A percentile compares a stretch with the other conserved stretches of the same genome.
Conservation (phyloP, 202 grass and related monocot genomes). For the Zizania palustris region DNA sequence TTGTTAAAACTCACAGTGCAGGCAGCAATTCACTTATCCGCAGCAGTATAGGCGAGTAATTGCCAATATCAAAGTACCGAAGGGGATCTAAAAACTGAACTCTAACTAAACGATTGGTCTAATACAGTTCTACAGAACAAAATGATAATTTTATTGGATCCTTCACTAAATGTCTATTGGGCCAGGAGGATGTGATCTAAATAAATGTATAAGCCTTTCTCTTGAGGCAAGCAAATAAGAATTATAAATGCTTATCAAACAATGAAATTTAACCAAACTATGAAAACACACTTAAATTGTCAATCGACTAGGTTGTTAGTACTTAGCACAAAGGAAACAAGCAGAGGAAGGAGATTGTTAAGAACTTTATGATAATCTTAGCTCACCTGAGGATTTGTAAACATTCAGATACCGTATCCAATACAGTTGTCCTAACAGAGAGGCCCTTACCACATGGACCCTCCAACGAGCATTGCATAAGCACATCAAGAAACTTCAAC, state of each 20-base stretch:
- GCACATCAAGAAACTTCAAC: constrained; percentile 71
- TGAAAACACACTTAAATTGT: constrained; percentile 21
- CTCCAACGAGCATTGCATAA: constrained; percentile 50
- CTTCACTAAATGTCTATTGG: neutral
- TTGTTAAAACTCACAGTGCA: constrained; percentile 6
- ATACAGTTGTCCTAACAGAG: constrained; percentile 43
- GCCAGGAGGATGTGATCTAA: neutral
- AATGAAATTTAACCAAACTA: constrained; percentile 8
- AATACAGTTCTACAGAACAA: constrained; percentile 8
- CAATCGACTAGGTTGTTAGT: constrained; percentile 30
- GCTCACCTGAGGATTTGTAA: constrained; percentile 82
- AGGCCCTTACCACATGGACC: constrained; percentile 43
- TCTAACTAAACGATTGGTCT: neutral
- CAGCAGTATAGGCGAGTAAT: constrained; percentile 6
- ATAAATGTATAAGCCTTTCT: constrained; percentile 15
- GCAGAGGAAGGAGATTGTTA: constrained; percentile 9
- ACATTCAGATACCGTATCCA: constrained; percentile 53
- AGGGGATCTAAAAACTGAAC: neutral
- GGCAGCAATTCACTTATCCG: constrained; percentile 7
- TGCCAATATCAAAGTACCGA: constrained; percentile 1
- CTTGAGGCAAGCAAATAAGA: constrained; percentile 14
- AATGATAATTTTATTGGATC: neutral
- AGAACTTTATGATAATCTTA: constrained; percentile 33
- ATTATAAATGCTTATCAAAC: neutral
- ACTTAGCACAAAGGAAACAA: constrained; percentile 23